Evolutionary conservation across 73 alveolate species (phyloP).

Genomic region (Durusdinium trenchii): DNA sequence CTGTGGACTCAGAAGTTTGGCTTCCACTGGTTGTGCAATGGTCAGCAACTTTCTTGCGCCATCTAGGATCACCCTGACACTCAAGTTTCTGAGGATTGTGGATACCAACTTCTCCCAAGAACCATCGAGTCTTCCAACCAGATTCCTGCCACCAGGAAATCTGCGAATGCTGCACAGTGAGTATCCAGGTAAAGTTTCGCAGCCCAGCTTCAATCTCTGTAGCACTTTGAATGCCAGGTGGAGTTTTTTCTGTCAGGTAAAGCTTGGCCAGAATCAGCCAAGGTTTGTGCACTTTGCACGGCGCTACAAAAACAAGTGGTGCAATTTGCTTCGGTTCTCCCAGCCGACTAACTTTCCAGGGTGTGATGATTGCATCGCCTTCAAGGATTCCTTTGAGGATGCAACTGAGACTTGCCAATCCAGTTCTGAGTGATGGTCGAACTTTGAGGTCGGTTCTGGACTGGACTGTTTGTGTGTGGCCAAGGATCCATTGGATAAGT

Average conservation of each 20-base stretch:
- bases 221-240: too few species aligned
- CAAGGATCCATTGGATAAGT: not conserved
- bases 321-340: not conserved
- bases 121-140: not conserved
- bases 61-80: not conserved
- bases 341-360: not conserved
- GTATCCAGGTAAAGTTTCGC: not conserved
- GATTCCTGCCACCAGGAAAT: not conserved
- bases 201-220: not conserved
- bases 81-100: not conserved
- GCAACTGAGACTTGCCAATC: not conserved
- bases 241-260: too few species aligned
- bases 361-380: constrained; percentile 9
- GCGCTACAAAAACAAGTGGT: not conserved
- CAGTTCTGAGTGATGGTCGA: too few species aligned
- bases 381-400: constrained; percentile 20
- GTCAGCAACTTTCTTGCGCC: not conserved
- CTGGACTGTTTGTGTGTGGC: too few species aligned
- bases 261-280: too few species aligned
- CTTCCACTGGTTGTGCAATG: too few species aligned
- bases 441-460: too few species aligned
- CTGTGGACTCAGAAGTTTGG: constrained; percentile 1
- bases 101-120: not conserved
- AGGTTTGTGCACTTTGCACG: constrained; percentile 15
- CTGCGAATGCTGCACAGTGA: not conserved